phyloP scores from a whole-genome alignment of 176 grass and related monocot genomes.

The Alopecurus myosuroides region DNA sequence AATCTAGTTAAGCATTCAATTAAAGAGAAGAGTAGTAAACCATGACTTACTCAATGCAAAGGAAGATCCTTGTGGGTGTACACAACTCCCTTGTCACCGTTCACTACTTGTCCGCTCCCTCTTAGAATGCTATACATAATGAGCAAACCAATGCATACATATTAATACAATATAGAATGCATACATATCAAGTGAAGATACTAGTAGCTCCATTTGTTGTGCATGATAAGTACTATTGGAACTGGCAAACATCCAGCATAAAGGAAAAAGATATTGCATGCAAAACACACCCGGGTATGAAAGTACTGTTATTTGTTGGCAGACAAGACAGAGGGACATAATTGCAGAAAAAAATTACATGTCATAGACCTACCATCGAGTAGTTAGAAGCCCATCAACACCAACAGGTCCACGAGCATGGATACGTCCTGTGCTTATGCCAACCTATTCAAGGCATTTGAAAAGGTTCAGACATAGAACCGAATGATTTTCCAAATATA shows the following conservation, averaged over 20 bases:
- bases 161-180: background rate
- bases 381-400: slow-evolving; percentile 89
- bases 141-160: background rate
- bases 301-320: background rate
- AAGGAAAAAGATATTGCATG: background rate
- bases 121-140: slow-evolving; percentile 62
- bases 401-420: slow-evolving; percentile 99
- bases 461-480: slow-evolving; percentile 19
- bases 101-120: slow-evolving; percentile 90
- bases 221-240: background rate
- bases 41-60: slow-evolving; percentile 42
- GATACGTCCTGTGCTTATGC: slow-evolving; percentile 98
- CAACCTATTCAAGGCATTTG: slow-evolving; percentile 60
- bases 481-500: background rate
- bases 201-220: background rate
- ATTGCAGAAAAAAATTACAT: background rate
- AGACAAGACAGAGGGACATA: background rate
- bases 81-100: slow-evolving; percentile 83
- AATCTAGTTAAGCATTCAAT: background rate
- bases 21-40: background rate
- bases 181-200: background rate
- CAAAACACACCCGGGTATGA: background rate
- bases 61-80: slow-evolving; percentile 94
- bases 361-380: slow-evolving; percentile 65
- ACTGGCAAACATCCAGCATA: background rate